Evolutionary conservation across 148 eudicot species (phyloP), one percentile per base, ranked within the genome.

Genomic region (Chenopodium quinoa): DNA sequence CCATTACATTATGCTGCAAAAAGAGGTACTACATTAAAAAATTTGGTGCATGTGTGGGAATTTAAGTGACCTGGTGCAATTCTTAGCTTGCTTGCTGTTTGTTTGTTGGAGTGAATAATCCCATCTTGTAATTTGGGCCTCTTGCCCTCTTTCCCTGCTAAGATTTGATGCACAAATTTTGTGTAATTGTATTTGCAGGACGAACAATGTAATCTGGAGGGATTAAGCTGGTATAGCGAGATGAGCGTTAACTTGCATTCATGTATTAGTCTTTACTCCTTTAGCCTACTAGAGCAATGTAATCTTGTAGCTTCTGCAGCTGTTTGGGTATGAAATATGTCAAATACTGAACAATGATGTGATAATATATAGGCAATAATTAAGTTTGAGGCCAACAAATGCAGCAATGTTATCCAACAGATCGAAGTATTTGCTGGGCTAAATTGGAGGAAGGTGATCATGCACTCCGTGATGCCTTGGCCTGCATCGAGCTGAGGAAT

Each of bases 1-100:
- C 77, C 82, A 20, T 62, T 80, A 46, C 82, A 80, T 31, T 12
- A n/a, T 56, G 82, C 82, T 71, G 82, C 82, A 22, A 58, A 71
- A 44, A 56, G 37, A 56, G 82, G 82, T 79, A n/a, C 60, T 7
- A 37, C 40, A 23, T 23, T 23, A 23, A 23, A 14, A 4, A 44
- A 52, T n/a, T 62, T 60, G 16, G 11, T 7, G 22, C 16, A 31
- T n/a, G 29, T 14, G 13, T 56, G 62, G 62, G 1, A 56, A 9
- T 48, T 8, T 8, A 11, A 48, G 52, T 48, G 52, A 48, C 52
- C 8, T 48, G 52, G 52, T 48, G 52, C 52, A 48, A 9, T 48
- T 48, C 52, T 48, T 48, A 11, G 52, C 13, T 48, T 48, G 52
- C 12, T 8, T 9, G 52, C 40, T 37, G 40, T 37, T 37, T 4